Evolutionary conservation across 805 yeast species (phyloP).

Genomic region (Wickerhamiella parazyma): DNA sequence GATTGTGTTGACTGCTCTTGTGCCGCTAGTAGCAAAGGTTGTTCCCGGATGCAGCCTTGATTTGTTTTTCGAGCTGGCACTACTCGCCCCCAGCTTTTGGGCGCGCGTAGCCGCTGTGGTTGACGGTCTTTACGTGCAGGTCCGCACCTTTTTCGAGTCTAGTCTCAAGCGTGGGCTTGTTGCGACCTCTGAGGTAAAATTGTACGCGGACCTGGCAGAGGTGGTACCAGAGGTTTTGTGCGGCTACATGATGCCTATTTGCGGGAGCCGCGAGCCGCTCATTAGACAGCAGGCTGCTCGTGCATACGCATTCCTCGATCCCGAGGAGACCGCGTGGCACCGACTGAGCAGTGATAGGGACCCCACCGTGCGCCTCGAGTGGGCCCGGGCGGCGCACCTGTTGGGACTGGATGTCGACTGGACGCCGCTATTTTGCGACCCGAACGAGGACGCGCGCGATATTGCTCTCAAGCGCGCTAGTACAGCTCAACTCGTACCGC

Average conservation of each 20-base stretch:
- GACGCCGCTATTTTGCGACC: background rate
- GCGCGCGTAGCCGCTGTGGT: background rate
- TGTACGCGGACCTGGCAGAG: background rate
- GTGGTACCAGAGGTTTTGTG: background rate
- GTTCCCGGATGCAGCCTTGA: background rate
- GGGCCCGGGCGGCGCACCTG: background rate
- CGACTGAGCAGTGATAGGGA: background rate
- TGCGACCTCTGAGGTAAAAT: background rate
- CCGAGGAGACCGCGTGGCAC: background rate
- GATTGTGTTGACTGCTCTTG: background rate
- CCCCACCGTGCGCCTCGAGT: constrained; percentile 4
- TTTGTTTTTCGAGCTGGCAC: background rate
- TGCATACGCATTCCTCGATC: constrained; percentile 1
- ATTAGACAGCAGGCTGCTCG: constrained; percentile 1
- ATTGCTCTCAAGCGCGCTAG: background rate
- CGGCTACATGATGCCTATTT: background rate
- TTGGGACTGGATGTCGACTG: background rate
- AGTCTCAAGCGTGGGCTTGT: background rate
- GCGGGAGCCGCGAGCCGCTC: background rate
- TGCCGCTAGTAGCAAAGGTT: background rate
- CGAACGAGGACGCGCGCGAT: background rate
- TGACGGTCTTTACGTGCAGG: background rate
- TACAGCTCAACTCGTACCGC: background rate
- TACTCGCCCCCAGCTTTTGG: background rate
- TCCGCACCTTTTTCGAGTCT: background rate